Evolutionary conservation across 805 yeast genomes (phyloP).

Genomic region (Candida sithepensis): DNA sequence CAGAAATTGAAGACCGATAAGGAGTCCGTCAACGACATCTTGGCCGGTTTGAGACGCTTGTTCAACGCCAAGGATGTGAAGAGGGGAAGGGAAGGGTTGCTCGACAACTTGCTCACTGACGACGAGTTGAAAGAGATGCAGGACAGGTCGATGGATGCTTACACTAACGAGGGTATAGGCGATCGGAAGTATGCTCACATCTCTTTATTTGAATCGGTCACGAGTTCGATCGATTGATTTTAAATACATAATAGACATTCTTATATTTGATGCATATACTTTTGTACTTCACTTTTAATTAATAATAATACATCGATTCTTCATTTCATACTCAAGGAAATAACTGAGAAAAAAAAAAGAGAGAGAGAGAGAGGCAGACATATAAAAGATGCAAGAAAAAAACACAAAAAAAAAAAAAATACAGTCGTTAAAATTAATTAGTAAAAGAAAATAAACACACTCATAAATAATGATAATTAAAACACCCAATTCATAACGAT

Average conservation of each 20-base stretch:
- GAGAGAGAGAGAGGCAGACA: no score
- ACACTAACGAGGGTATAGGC: slow-evolving; percentile 13
- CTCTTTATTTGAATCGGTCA: slow-evolving; percentile 34
- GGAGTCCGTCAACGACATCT: slow-evolving; percentile 14
- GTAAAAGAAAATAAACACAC: neutral
- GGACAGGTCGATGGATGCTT: slow-evolving; percentile 46
- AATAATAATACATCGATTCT: no score
- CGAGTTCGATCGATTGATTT: slow-evolving; percentile 25
- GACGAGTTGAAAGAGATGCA: slow-evolving; percentile 47
- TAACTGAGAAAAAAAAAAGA: no score
- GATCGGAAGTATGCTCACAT: slow-evolving; percentile 22
- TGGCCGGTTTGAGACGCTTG: slow-evolving; percentile 37
- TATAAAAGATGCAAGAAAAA: no score
- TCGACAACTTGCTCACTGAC: slow-evolving; percentile 29
- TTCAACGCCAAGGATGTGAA: slow-evolving; percentile 35
- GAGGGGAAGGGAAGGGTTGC: slow-evolving; percentile 15
- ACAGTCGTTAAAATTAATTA: no score
- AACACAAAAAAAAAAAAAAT: no score
- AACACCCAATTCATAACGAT: neutral
- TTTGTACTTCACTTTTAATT: no score
- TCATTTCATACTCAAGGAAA: no score
- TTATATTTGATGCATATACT: no score
- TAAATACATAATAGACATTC: neutral
- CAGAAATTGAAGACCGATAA: slow-evolving; percentile 3
- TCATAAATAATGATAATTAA: neutral